Conservation (phyloP, 805 yeast species). For the Candida pini region DNA sequence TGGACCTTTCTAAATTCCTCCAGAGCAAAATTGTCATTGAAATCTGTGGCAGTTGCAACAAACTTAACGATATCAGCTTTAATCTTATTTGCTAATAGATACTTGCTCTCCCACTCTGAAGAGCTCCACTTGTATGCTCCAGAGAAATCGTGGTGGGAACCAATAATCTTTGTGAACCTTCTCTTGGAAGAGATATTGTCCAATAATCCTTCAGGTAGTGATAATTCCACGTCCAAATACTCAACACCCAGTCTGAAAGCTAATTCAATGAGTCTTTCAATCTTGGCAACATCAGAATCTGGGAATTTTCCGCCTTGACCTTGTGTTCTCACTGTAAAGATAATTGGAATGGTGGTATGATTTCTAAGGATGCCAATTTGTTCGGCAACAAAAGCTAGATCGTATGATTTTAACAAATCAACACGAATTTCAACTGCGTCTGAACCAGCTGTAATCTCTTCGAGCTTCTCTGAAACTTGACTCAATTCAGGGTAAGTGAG, state of each 20-base stretch:
- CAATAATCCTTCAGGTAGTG: conserved; percentile 53
- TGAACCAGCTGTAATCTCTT: conserved; percentile 58
- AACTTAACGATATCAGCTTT: conserved; percentile 75
- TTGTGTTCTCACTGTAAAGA: conserved; percentile 72
- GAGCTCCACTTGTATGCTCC: conserved; percentile 61
- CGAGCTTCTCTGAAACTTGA: conserved; percentile 38
- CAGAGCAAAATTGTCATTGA: conserved; percentile 63
- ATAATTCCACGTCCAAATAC: conserved; percentile 73
- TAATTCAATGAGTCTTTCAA: conserved; percentile 46
- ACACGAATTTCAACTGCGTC: conserved; percentile 82
- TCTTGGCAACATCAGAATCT: conserved; percentile 42
- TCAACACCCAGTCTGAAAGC: conserved; percentile 79
- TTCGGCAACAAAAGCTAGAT: conserved; percentile 55
- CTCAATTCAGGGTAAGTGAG: conserved; percentile 62
- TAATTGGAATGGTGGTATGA: conserved; percentile 62
- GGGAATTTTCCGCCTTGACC: conserved; percentile 83
- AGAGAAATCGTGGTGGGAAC: conserved; percentile 72
- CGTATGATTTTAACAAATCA: conserved; percentile 53
- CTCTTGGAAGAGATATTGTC: conserved; percentile 46
- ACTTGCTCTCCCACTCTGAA: conserved; percentile 70
- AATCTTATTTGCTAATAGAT: conserved; percentile 56
- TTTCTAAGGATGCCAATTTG: conserved; percentile 70
- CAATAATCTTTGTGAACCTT: conserved; percentile 66
- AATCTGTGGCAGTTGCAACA: conserved; percentile 65
- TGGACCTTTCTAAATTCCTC: conserved; percentile 65